phyloP scores from a whole-genome alignment of 169 alveolate species.

The Eimeria necatrix region DNA sequence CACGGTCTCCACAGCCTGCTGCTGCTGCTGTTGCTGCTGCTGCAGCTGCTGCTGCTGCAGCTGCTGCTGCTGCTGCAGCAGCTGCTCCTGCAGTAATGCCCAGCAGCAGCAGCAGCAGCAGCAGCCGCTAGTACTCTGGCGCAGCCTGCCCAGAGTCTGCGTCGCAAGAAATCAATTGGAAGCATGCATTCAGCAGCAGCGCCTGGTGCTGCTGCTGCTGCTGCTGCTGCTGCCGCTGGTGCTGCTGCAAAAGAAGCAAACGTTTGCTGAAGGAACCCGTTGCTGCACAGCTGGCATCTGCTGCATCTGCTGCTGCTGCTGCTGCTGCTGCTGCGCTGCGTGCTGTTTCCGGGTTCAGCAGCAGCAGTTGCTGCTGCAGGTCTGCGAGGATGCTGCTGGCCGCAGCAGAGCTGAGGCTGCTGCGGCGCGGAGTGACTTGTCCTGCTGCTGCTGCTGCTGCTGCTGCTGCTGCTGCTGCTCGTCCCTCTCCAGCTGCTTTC shows the following conservation, averaged over 20 bases:
- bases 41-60: neutral
- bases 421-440: neutral
- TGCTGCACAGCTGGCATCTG: neutral
- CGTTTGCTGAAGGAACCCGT: neutral
- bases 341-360: slow-evolving; percentile 39
- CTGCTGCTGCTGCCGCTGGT: slow-evolving; percentile 34
- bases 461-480: neutral
- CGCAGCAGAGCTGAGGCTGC: neutral
- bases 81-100: neutral
- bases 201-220: slow-evolving; percentile 71
- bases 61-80: neutral
- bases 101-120: slow-evolving; percentile 27
- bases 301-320: slow-evolving; percentile 35
- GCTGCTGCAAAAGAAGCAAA: slow-evolving; percentile 45
- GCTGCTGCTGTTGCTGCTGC: neutral
- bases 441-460: slow-evolving; percentile 34
- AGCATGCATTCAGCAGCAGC: slow-evolving; percentile 40
- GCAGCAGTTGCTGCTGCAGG: slow-evolving; percentile 68
- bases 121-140: neutral
- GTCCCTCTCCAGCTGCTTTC: neutral
- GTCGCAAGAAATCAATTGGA: neutral
- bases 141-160: neutral
- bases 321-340: slow-evolving; percentile 39
- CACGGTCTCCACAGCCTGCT: neutral
- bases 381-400: slow-evolving; percentile 9